A percentile compares a stretch with the other conserved stretches of the same genome.
These are phyloP conservation scores for Mitragyna speciosa DNA, from an alignment of 257 asterid genomes.

Conservation along the genomic window DNA sequence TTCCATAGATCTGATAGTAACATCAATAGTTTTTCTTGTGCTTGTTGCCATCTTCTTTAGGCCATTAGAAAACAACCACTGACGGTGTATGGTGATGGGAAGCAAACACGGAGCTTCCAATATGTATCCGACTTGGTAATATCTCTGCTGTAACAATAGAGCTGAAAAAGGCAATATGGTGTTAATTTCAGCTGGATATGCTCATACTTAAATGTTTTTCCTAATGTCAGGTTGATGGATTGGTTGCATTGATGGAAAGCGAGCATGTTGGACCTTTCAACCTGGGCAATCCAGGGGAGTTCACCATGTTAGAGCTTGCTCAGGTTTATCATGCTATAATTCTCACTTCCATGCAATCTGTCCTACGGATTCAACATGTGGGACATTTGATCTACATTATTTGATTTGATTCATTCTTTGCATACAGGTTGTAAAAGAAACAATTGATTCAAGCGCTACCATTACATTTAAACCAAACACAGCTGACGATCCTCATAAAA, in stretches of 20 bases:
- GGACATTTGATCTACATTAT: not conserved
- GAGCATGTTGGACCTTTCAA: conserved; percentile 66
- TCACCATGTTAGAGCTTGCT: conserved; percentile 56
- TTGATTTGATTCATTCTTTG: conserved; percentile 9
- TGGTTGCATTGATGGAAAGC: conserved; percentile 51
- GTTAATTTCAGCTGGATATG: not conserved
- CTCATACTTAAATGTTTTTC: not conserved
- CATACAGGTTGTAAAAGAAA: conserved; percentile 86
- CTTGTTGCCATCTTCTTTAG: conserved; percentile 39
- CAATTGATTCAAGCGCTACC: conserved; percentile 81
- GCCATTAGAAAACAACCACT: conserved; percentile 84
- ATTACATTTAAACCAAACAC: conserved; percentile 86
- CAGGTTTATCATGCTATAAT: conserved; percentile 32
- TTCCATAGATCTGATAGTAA: not conserved
- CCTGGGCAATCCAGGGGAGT: conserved; percentile 58
- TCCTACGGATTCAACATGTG: not conserved
- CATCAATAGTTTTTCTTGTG: conserved; percentile 5
- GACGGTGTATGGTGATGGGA: conserved; percentile 95
- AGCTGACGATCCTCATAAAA: conserved; percentile 97
- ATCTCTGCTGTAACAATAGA: not conserved
- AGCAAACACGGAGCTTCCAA: conserved; percentile 94
- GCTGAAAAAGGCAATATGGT: not conserved
- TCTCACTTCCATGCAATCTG: not conserved
- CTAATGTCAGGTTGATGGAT: conserved; percentile 44
- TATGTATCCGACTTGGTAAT: conserved; percentile 89